Evolutionary conservation across 2,329 filamentous ascomycete genomes (phyloP), one percentile per base, ranked within the genome.

Genomic region (Arthrobotrys musiformis): DNA sequence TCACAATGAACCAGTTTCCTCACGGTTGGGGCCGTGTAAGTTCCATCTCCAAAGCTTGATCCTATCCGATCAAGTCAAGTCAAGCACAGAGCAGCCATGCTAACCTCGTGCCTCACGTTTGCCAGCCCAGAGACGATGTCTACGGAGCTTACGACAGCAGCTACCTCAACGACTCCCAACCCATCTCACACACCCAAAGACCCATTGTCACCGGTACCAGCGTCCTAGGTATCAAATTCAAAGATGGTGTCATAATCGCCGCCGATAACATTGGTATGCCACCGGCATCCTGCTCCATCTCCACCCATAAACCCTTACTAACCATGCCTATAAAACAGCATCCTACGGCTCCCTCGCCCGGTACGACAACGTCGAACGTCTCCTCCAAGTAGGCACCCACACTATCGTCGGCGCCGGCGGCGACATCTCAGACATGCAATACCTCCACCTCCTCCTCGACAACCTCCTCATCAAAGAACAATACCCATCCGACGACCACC

Each of bases 381-480:
- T 99, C 80, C 93, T 93, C 81, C 88, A 90, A 81, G 98, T 98
- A 85, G 93, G 93, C 85, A 88, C 90, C 80, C 89, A 90, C 79
- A 90, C 93, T 30, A 89, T 98, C 77, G 88, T 99, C 82, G 95
- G 95, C 82, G 97, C 98, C 86, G 93, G 93, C 84, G 95, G 95
- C 84, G 95, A 99, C 86, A 91, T 99, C 81, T 97, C 93, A 79
- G 95, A 99, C 87, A 98, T 99, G 95, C 95, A 99, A 87, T 96
- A 96, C 87, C 90, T 99, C 6, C 80, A 77, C 60, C 73, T 77
- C 26, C 73, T 77, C 60, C 73, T 80, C 81, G 92, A 97, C 88
- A 87, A 95, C 81, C 90, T 97, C 82, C 91, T 99, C 83, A 93
- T 96, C 84, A 88, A 91, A 84, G 94, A 98, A 87, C 91, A 93